Percentiles rank a stretch among this genome's conserved stretches.
phyloP scores from a whole-genome alignment of 1,284 basidiomycete species.

The Wolfiporia cocos region DNA sequence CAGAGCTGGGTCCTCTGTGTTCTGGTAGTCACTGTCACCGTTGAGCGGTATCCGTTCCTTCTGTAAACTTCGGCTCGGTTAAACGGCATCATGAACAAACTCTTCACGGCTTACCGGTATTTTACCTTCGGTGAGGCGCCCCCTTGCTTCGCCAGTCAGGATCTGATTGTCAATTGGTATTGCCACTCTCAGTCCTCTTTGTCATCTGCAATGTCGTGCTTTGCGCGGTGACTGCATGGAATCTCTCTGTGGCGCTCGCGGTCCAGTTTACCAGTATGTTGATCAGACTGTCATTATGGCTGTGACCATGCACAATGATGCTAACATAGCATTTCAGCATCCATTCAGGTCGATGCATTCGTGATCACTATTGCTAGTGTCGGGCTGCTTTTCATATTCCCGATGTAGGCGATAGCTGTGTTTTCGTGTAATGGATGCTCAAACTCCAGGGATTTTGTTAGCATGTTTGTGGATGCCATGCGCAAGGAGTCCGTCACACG shows the following conservation, averaged over 20 bases:
- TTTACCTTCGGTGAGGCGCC: constrained; percentile 24
- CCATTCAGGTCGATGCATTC: constrained; percentile 51
- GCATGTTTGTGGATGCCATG: constrained; percentile 56
- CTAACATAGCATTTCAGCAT: constrained; percentile 1
- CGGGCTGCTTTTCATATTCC: constrained; percentile 51
- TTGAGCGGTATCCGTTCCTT: constrained; percentile 25
- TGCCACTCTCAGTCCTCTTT: constrained; percentile 49
- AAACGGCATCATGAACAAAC: constrained; percentile 20
- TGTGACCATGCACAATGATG: background rate
- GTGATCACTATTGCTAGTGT: constrained; percentile 57
- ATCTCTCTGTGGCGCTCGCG: constrained; percentile 43
- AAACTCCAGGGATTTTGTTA: constrained; percentile 20
- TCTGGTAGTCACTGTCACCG: constrained; percentile 16
- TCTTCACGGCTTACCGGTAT: constrained; percentile 25
- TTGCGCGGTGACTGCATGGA: constrained; percentile 66
- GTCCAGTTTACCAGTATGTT: constrained; percentile 9
- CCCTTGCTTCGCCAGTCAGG: background rate
- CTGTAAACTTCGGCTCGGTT: constrained; percentile 12
- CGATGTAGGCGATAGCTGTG: constrained; percentile 34
- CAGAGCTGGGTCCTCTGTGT: constrained; percentile 29
- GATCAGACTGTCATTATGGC: constrained; percentile 28
- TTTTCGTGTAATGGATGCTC: background rate
- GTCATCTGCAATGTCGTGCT: constrained; percentile 60
- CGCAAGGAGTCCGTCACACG: constrained; percentile 44
- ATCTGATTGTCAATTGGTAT: background rate